These are phyloP conservation scores for Candida argentea DNA, from an alignment of 805 yeast species.

Conservation along the genomic window DNA sequence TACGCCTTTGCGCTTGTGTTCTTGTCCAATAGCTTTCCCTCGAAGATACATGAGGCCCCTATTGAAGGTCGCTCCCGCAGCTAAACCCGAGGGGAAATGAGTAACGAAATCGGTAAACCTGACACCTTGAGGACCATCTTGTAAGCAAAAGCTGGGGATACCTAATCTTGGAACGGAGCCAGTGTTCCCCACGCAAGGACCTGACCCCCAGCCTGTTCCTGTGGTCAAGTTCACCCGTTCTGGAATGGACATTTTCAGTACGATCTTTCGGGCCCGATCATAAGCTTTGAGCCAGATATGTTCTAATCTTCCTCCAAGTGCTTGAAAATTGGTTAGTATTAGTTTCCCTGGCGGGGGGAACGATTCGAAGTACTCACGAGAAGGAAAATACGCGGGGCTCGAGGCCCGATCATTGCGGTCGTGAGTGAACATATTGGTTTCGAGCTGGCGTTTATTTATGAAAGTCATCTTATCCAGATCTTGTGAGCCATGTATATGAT, in stretches of 20 bases:
- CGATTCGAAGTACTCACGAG: slow-evolving; percentile 20
- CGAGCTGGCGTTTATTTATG: no score
- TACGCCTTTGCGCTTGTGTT: slow-evolving; percentile 44
- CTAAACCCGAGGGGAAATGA: slow-evolving; percentile 48
- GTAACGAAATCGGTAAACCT: slow-evolving; percentile 47
- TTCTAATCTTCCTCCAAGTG: slow-evolving; percentile 38
- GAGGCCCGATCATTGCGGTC: slow-evolving; percentile 17
- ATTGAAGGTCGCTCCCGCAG: slow-evolving; percentile 50
- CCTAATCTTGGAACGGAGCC: slow-evolving; percentile 47
- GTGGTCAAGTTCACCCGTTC: slow-evolving; percentile 57
- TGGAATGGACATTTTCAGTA: slow-evolving; percentile 43
- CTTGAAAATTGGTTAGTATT: slow-evolving; percentile 11
- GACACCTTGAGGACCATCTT: slow-evolving; percentile 57
- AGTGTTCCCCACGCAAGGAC: slow-evolving; percentile 54
- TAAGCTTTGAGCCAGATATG: slow-evolving; percentile 50
- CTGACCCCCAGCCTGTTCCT: slow-evolving; percentile 56
- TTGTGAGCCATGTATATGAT: no score
- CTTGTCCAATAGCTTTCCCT: slow-evolving; percentile 49
- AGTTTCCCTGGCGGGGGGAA: slow-evolving; percentile 4
- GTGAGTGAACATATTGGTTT: no score
- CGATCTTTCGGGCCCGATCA: slow-evolving; percentile 43
- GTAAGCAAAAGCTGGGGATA: slow-evolving; percentile 46
- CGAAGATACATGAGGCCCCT: slow-evolving; percentile 39
- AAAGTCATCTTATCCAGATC: no score
- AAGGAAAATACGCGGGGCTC: slow-evolving; percentile 23